phyloP scores from a whole-genome alignment of 805 yeast genomes.

The Cyberlindnera euphorbiiphila region DNA sequence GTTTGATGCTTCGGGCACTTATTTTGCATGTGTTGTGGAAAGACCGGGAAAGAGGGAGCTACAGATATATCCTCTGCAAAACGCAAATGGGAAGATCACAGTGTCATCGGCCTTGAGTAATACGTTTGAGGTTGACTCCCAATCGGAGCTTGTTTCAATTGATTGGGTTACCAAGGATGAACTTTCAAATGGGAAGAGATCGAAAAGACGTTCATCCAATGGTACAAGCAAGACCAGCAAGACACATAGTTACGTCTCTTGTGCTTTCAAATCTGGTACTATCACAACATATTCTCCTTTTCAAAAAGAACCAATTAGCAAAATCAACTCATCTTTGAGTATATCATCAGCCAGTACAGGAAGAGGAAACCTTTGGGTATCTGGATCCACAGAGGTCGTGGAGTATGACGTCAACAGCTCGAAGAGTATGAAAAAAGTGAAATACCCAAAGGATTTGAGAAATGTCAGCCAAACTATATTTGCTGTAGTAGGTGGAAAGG shows the following conservation, averaged over 20 bases:
- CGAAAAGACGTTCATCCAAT: constrained; percentile 28
- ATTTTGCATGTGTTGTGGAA: constrained; percentile 37
- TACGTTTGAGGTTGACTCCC: constrained; percentile 39
- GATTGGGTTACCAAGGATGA: constrained; percentile 33
- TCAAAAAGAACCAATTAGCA: constrained; percentile 35
- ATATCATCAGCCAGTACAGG: constrained; percentile 18
- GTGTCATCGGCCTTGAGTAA: constrained; percentile 25
- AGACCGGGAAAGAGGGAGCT: constrained; percentile 45
- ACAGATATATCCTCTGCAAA: constrained; percentile 35
- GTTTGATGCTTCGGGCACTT: constrained; percentile 31
- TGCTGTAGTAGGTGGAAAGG: neutral
- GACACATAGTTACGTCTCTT: constrained; percentile 29
- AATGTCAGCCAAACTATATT: constrained; percentile 5
- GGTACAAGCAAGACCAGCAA: constrained; percentile 14
- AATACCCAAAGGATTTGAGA: constrained; percentile 14
- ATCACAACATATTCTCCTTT: constrained; percentile 43
- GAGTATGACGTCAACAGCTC: constrained; percentile 19
- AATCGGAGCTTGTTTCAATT: constrained; percentile 34
- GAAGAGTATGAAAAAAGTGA: constrained; percentile 12
- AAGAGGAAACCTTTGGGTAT: constrained; percentile 28
- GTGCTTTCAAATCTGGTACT: constrained; percentile 35
- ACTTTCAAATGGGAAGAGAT: constrained; percentile 15
- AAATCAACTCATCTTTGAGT: constrained; percentile 31
- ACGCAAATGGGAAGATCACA: constrained; percentile 17
- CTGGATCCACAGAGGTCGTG: constrained; percentile 23